Evolutionary conservation across 2,329 filamentous ascomycete genomes (phyloP), one percentile per base, ranked within the genome.

Genomic region (Alternaria tenuissima): DNA sequence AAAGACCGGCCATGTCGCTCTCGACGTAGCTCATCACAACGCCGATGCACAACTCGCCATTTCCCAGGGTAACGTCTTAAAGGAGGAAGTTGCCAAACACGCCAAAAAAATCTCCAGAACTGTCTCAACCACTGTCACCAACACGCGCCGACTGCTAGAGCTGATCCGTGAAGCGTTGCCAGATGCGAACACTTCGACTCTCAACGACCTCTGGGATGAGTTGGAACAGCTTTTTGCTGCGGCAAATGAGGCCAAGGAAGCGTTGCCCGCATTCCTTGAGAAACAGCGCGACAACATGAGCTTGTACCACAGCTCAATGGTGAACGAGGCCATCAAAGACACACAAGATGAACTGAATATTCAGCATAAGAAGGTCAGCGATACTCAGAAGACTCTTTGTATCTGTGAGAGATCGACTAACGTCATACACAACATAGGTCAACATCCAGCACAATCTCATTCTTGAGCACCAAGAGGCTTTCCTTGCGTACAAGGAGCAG

Each of bases 211-310:
- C 3, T 75, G 70, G 71, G 22, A 57, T 9, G 72, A 76, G 52
- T 61, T 78, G 22, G 67, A 76, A 54, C 52, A 66, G 24, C 62
- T 77, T 3, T 69, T 70, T 47, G 43, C 64, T 9, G 61, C 61
- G 14, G 62, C 65, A 22, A 68, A 64, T 14, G 62, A 64, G 0
- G 59, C 69, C 12, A 71, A 70, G 18, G 38, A 55, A 39, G 64
- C 62, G n/a, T 41, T 74, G 7, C 69, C 73, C 7, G 49, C 28
- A 7, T 73, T 72, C 54, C 51, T 76, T 2, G 65, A 75, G 39
- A 72, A 70, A 57, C 74, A 76, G 55, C 67, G 71, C 16, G 64
- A 72, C 28, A 73, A 71, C 51, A 64, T 72, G 59, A 66, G 62
- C 26, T 58, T 76, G 5, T 66, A 71, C 34, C 69, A 72, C 49